phyloP scores from a whole-genome alignment of 73 alveolate species.

The Paramecium tetraurelia region DNA sequence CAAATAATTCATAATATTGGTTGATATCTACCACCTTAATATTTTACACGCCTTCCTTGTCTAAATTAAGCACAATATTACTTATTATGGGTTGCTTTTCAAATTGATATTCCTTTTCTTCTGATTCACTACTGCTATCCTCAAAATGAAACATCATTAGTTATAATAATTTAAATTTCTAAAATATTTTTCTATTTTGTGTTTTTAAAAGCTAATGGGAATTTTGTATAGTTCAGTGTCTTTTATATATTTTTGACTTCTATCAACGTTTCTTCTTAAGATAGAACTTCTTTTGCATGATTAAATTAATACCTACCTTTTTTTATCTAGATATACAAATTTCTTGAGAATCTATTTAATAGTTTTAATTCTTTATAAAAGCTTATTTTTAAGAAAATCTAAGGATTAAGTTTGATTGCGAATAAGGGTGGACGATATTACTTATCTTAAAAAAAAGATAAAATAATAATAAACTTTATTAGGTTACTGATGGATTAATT shows the following conservation, averaged over 20 bases:
- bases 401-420: too few relatives aligned
- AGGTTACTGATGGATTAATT: background rate
- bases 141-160: background rate
- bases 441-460: too few relatives aligned
- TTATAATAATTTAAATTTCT: background rate
- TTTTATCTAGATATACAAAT: background rate
- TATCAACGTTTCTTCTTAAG: background rate
- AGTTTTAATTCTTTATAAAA: too few relatives aligned
- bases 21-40: background rate
- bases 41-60: background rate
- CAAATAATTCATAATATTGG: background rate
- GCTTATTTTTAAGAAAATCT: too few relatives aligned
- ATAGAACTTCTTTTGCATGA: background rate
- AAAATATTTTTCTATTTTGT: background rate
- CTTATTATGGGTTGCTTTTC: background rate
- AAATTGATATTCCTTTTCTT: background rate
- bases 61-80: background rate
- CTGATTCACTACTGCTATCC: background rate
- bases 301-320: background rate
- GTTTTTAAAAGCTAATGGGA: slow-evolving; percentile 55
- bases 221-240: background rate
- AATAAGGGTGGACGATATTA: too few relatives aligned
- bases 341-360: background rate
- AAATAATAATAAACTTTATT: too few relatives aligned
- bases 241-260: background rate